These are phyloP conservation scores for Phytophthora pluvialis DNA, from an alignment of 352 stramenopile species.

Conservation along the genomic window DNA sequence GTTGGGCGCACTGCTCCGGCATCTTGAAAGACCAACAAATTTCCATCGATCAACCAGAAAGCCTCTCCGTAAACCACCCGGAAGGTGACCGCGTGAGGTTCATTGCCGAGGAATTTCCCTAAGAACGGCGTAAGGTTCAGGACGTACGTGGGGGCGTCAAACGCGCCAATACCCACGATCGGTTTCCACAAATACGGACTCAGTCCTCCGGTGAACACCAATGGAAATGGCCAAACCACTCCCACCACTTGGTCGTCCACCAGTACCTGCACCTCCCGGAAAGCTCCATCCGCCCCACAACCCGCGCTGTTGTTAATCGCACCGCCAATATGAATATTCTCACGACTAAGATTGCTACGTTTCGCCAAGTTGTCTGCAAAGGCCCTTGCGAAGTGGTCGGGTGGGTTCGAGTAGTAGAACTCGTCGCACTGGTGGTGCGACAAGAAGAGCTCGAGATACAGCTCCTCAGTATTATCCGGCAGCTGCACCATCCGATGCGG, in stretches of 20 bases:
- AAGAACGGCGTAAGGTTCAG: constrained; percentile 80
- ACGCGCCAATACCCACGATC: constrained; percentile 72
- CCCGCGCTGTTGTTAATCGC: neutral
- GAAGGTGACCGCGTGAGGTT: constrained; percentile 64
- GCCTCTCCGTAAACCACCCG: constrained; percentile 67
- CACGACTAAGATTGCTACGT: constrained; percentile 21
- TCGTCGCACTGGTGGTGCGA: constrained; percentile 82
- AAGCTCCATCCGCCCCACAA: constrained; percentile 46
- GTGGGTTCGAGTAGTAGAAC: constrained; percentile 78
- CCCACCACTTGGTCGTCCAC: constrained; percentile 69
- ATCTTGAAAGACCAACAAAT: constrained; percentile 66
- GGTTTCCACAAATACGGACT: constrained; percentile 84
- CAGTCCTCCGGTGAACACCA: constrained; percentile 80
- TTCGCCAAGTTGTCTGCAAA: constrained; percentile 39
- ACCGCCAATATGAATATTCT: constrained; percentile 7
- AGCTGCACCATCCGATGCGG: constrained; percentile 55
- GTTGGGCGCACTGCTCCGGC: constrained; percentile 43
- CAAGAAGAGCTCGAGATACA: constrained; percentile 74
- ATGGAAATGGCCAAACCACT: constrained; percentile 72
- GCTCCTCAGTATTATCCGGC: constrained; percentile 64
- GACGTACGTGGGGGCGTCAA: constrained; percentile 77
- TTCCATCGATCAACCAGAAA: constrained; percentile 76
- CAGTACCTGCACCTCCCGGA: constrained; percentile 75
- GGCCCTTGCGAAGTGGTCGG: constrained; percentile 23
- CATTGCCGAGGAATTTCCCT: constrained; percentile 56